phyloP scores from a whole-genome alignment of 2,329 filamentous ascomycete species.

The Boeremia lycopersici region DNA sequence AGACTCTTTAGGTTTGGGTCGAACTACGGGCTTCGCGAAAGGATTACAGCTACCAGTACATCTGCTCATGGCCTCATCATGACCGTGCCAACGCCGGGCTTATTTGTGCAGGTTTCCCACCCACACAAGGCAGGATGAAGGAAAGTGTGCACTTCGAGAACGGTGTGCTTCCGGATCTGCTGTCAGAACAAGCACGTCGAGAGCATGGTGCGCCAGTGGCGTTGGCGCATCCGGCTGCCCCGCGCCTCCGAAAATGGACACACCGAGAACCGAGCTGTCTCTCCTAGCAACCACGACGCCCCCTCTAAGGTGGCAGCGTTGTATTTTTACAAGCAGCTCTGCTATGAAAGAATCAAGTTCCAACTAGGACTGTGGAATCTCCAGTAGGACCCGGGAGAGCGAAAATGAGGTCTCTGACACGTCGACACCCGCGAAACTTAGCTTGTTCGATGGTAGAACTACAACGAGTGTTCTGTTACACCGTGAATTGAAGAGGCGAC shows the following conservation, averaged over 20 bases:
- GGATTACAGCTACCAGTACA: background rate
- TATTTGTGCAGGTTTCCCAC: background rate
- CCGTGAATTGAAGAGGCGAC: too few species aligned
- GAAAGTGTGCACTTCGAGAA: background rate
- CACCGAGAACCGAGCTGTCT: constrained; percentile 7
- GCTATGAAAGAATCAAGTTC: too few species aligned
- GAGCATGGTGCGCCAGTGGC: background rate
- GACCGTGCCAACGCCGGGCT: background rate
- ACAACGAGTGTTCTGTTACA: too few species aligned
- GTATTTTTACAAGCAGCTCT: background rate
- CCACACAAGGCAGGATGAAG: background rate
- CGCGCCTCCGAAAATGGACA: constrained; percentile 5
- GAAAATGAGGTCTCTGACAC: too few species aligned
- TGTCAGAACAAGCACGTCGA: background rate
- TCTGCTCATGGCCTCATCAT: constrained; percentile 13
- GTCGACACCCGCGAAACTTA: too few species aligned
- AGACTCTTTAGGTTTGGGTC: background rate
- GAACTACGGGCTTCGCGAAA: background rate
- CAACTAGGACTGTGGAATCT: too few species aligned
- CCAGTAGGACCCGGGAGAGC: too few species aligned
- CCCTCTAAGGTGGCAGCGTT: background rate
- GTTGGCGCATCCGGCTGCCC: constrained; percentile 10
- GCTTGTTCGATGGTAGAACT: too few species aligned
- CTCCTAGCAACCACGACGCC: background rate
- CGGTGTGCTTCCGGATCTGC: background rate